These are phyloP conservation scores for Dothidotthia symphoricarpi DNA, from an alignment of 2,329 filamentous ascomycete species.

Conservation along the genomic window DNA sequence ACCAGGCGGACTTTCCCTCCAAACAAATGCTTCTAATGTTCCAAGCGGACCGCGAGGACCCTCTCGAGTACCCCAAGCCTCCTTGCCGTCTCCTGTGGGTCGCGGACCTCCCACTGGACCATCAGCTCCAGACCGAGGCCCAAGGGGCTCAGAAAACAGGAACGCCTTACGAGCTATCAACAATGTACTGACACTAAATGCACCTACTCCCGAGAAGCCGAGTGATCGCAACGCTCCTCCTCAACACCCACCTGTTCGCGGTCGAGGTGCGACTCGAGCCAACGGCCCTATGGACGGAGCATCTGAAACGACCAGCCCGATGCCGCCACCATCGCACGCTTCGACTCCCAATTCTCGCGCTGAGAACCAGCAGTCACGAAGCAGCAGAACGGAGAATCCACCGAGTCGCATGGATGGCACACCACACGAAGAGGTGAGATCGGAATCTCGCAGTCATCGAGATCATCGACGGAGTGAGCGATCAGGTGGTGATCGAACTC, in stretches of 20 bases:
- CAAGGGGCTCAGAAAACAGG: constrained; percentile 21
- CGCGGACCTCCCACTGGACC: constrained; percentile 38
- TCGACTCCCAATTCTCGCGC: constrained; percentile 23
- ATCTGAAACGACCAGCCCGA: constrained; percentile 17
- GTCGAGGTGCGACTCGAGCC: constrained; percentile 31
- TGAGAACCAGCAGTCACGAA: constrained; percentile 24
- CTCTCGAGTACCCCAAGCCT: constrained; percentile 23
- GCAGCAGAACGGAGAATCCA: constrained; percentile 17
- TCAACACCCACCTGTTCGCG: constrained; percentile 30
- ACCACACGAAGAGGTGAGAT: constrained; percentile 25
- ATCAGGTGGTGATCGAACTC: constrained; percentile 24
- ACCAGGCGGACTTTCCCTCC: constrained; percentile 23
- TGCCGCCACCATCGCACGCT: constrained; percentile 26
- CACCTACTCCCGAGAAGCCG: constrained; percentile 21
- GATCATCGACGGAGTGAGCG: constrained; percentile 31
- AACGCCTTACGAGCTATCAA: constrained; percentile 31
- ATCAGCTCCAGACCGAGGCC: constrained; percentile 27
- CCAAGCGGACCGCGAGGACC: constrained; percentile 39
- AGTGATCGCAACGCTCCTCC: constrained; percentile 13
- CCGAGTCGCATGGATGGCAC: constrained; percentile 18
- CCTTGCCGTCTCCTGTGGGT: constrained; percentile 28
- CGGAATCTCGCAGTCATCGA: constrained; percentile 30
- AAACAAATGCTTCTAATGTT: constrained; percentile 33
- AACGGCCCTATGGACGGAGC: constrained; percentile 20
- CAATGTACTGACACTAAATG: constrained; percentile 29